These are phyloP conservation scores for Dictyostelium firmibasis DNA, from an alignment of 78 protist species.

Conservation along the genomic window DNA sequence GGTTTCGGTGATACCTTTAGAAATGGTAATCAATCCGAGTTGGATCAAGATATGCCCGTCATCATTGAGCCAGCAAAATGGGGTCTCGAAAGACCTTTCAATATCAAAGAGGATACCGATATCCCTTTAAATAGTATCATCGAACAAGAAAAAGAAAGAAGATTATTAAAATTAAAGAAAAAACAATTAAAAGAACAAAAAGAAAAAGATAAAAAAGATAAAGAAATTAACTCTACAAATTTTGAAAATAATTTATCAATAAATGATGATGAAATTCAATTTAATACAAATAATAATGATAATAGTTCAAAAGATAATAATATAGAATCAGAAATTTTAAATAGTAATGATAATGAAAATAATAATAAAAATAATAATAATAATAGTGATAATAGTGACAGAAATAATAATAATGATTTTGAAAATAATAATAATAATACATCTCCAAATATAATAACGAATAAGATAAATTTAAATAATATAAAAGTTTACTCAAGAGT, in stretches of 20 bases:
- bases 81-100: conserved; percentile 16
- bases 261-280: neutral
- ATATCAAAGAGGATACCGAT: neutral
- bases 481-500: conserved; percentile 35
- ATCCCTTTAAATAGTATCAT: neutral
- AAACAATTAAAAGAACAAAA: conserved; percentile 4
- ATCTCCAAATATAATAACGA: conserved; percentile 3
- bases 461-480: neutral
- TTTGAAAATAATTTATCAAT: neutral
- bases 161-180: conserved; percentile 4
- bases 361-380: neutral
- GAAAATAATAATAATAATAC: too few relatives aligned
- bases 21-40: conserved; percentile 9
- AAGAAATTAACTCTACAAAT: neutral
- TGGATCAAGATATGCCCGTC: conserved; percentile 58
- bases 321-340: neutral
- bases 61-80: neutral
- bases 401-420: neutral
- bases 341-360: neutral
- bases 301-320: neutral
- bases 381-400: neutral
- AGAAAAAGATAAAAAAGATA: neutral
- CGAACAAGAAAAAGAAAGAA: conserved; percentile 1
- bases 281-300: neutral
- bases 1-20: conserved; percentile 68